Conservation (phyloP, 768 basidiomycete species). For the Cystobasidium ongulense region DNA sequence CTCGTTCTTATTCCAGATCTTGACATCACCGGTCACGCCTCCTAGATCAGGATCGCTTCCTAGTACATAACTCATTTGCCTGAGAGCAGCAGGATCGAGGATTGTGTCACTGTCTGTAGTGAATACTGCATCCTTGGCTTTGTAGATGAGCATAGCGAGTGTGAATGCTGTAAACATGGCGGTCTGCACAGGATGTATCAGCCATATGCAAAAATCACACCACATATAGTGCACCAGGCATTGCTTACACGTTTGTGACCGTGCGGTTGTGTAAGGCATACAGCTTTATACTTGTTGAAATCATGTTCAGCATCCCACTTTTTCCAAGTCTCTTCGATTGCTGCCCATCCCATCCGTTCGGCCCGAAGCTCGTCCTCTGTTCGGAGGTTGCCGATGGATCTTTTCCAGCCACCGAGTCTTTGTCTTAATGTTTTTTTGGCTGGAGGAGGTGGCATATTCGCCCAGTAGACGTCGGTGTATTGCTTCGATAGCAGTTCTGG, state of each 20-base stretch:
- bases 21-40: neutral
- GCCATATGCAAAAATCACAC: neutral
- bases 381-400: neutral
- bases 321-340: neutral
- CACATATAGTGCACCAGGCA: neutral
- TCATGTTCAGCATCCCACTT: neutral
- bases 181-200: neutral
- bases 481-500: neutral
- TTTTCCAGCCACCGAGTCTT: neutral
- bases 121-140: neutral
- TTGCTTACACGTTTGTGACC: neutral
- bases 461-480: neutral
- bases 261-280: constrained; percentile 4
- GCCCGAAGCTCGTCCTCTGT: neutral
- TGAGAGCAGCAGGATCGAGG: neutral
- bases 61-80: neutral
- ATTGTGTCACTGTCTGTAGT: constrained; percentile 2
- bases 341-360: neutral
- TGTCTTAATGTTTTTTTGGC: neutral
- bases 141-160: neutral
- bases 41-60: neutral
- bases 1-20: constrained; percentile 8
- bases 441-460: neutral
- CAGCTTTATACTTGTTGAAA: neutral
- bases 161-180: neutral